phyloP scores from a whole-genome alignment of 2,329 filamentous ascomycete genomes.

The Aspergillus terreus region DNA sequence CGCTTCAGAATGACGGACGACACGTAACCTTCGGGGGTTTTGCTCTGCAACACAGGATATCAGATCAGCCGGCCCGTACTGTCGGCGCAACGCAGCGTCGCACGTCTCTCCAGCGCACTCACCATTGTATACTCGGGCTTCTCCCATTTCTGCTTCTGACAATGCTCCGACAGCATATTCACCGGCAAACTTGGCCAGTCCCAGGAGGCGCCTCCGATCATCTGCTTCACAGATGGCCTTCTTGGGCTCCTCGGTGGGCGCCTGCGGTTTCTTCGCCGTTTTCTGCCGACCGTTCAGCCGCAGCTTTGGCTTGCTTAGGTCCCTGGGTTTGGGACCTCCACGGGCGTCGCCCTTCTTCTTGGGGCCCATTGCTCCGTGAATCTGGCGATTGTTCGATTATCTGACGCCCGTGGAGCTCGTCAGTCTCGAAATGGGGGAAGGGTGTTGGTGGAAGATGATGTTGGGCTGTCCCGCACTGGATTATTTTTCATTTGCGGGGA shows the following conservation, averaged over 20 bases:
- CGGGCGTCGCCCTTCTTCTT: constrained; percentile 40
- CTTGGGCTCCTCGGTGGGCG: constrained; percentile 48
- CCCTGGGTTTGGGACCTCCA: constrained; percentile 38
- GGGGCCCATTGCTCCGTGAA: constrained; percentile 32
- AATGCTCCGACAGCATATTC: constrained; percentile 89
- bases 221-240: constrained; percentile 62
- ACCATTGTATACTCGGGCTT: constrained; percentile 87
- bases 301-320: constrained; percentile 40
- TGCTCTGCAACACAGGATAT: constrained; percentile 45
- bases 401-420: constrained; percentile 22
- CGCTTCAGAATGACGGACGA: constrained; percentile 75
- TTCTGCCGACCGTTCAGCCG: constrained; percentile 30
- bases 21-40: constrained; percentile 69
- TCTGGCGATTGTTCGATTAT: constrained; percentile 1
- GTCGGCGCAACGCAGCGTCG: not conserved
- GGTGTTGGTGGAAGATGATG: not conserved
- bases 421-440: not conserved
- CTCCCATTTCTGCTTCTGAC: constrained; percentile 93
- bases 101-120: constrained; percentile 21
- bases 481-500: constrained; percentile 15
- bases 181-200: constrained; percentile 95
- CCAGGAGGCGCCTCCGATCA: constrained; percentile 95
- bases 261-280: constrained; percentile 29
- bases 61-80: constrained; percentile 9
- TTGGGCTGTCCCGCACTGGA: constrained; percentile 28